A percentile compares a stretch with the other conserved stretches of the same genome.
phyloP scores from a whole-genome alignment of 257 asterid species.

The Ilex asprella region DNA sequence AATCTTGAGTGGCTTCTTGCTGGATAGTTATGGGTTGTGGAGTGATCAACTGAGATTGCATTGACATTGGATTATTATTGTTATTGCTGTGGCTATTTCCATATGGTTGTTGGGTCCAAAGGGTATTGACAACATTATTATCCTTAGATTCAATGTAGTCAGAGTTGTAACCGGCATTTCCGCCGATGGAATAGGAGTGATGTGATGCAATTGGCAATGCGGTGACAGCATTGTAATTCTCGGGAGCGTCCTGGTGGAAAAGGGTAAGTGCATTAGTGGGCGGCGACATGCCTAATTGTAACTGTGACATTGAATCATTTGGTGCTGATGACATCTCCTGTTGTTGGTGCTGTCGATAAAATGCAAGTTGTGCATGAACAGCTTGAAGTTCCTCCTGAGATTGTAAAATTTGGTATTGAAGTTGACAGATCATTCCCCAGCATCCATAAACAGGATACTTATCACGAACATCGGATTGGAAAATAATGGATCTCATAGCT shows the following conservation, averaged over 20 bases:
- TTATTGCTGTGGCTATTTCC: conserved; percentile 16
- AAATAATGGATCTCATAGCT: conserved; percentile 73
- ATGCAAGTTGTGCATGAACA: conserved; percentile 53
- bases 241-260: conserved; percentile 28
- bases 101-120: conserved; percentile 46
- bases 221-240: conserved; percentile 20
- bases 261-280: conserved; percentile 21
- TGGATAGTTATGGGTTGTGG: conserved; percentile 26
- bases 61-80: conserved; percentile 24
- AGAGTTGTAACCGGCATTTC: conserved; percentile 22
- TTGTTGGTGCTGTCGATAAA: conserved; percentile 38
- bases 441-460: conserved; percentile 72
- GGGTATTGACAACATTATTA: conserved; percentile 25
- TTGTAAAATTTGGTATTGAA: conserved; percentile 37
- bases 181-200: conserved; percentile 25
- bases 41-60: conserved; percentile 40
- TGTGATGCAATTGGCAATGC: conserved; percentile 26
- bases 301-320: conserved; percentile 44
- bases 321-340: conserved; percentile 30
- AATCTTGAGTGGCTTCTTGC: conserved; percentile 43
- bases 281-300: conserved; percentile 50
- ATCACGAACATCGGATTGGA: conserved; percentile 60
- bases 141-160: conserved; percentile 44
- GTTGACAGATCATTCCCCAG: conserved; percentile 42
- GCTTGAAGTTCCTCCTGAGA: conserved; percentile 64